phyloP scores from a whole-genome alignment of 2,329 filamentous ascomycete genomes.

The Catunica adiposa region DNA sequence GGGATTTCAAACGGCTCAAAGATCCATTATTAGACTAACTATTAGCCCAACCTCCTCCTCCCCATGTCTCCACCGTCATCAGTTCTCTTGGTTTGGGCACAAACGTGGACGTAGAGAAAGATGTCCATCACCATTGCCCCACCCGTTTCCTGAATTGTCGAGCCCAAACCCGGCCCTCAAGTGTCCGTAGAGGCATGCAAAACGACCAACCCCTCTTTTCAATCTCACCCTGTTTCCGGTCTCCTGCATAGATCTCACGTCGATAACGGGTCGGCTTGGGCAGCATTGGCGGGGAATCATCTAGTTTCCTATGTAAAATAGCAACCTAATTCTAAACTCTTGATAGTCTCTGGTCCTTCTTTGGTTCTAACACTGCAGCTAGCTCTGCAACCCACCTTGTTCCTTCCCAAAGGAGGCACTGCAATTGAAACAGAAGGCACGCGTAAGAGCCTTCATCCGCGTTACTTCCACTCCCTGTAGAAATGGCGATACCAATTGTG shows the following conservation, averaged over 20 bases:
- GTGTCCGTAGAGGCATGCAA: neutral
- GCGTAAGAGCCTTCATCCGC: neutral
- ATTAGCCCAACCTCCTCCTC: neutral
- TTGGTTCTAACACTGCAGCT: neutral
- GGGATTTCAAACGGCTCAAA: neutral
- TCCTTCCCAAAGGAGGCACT: neutral
- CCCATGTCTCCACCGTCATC: neutral
- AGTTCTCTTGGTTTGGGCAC: conserved; percentile 7
- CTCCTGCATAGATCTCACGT: conserved; percentile 9
- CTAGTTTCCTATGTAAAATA: neutral
- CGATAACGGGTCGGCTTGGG: conserved; percentile 1
- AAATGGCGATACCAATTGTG: too few species aligned
- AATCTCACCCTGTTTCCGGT: conserved; percentile 10
- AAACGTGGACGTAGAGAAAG: conserved; percentile 1
- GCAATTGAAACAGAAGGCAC: neutral
- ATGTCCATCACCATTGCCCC: neutral
- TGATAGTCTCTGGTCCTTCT: neutral
- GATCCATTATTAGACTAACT: neutral
- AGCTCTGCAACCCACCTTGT: neutral
- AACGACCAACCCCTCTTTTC: conserved; percentile 9
- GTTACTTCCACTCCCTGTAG: too few species aligned
- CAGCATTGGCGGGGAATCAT: neutral
- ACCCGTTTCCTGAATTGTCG: neutral
- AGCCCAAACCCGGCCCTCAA: neutral
- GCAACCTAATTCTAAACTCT: neutral